A percentile compares a stretch with the other conserved stretches of the same genome.
phyloP scores from a whole-genome alignment of 768 basidiomycete genomes.

The Termitomyces sp. region DNA sequence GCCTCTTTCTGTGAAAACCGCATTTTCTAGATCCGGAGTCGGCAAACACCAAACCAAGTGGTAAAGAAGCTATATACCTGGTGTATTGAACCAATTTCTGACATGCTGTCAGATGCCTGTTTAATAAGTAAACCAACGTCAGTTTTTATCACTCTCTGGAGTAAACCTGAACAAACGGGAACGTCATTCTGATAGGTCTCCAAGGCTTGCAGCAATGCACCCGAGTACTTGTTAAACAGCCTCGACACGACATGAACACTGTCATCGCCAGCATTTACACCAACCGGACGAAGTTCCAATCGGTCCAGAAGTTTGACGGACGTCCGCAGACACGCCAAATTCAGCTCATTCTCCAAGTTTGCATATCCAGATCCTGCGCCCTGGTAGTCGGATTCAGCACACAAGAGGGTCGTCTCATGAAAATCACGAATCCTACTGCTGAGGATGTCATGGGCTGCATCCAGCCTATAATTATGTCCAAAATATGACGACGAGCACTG shows the following conservation, averaged over 20 bases:
- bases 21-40: constrained; percentile 27
- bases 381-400: constrained; percentile 15
- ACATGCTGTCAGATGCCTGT: constrained; percentile 43
- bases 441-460: constrained; percentile 40
- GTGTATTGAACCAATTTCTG: constrained; percentile 42
- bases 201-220: constrained; percentile 56
- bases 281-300: constrained; percentile 58
- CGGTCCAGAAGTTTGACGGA: constrained; percentile 72
- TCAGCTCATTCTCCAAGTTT: constrained; percentile 56
- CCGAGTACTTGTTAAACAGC: constrained; percentile 75
- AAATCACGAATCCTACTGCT: constrained; percentile 37
- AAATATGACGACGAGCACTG: constrained; percentile 58
- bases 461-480: constrained; percentile 82
- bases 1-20: constrained; percentile 44
- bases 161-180: constrained; percentile 25
- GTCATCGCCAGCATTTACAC: constrained; percentile 55
- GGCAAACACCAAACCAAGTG: not conserved
- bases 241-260: constrained; percentile 66
- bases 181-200: constrained; percentile 45
- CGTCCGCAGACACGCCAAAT: constrained; percentile 68
- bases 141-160: not conserved
- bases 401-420: not conserved
- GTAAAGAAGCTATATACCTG: constrained; percentile 25
- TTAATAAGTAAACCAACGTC: constrained; percentile 4
- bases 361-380: constrained; percentile 30